Base-by-base conservation (phyloP, 345 rosid species). In the Citrus trifoliata region DNA sequence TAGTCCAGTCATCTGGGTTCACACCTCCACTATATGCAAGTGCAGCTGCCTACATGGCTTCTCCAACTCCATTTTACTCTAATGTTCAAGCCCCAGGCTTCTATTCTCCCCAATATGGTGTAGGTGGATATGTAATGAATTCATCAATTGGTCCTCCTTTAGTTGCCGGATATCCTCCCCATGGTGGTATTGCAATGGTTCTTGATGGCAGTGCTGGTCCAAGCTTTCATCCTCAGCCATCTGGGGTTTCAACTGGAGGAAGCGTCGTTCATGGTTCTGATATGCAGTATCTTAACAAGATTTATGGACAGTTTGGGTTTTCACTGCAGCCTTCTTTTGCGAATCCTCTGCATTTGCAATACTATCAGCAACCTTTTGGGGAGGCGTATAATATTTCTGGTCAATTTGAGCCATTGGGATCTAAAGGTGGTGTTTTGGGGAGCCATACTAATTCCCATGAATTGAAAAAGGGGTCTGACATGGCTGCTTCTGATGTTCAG, bases 1-100 rank as follows among this genome's bases (percentile, higher is more conserved):
- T 85, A 70, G 80, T 87, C 51, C 93, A 90, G 80, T 87, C 90
- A 73, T 85, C 90, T 66, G 90, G 93, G 33, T 85, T 88, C 79
- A 87, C 90, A 3, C 74, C 88, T 67, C 84, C 79, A 24, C 76
- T 81, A 27, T 88, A 86, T 77, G 76, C 87, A 74, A 70, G 86
- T 27, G 77, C 81, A 40, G 73, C 82, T 8, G 81, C 86, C 28
- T 88, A 85, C 78, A 83, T 83, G 81, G 56, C 93, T 70, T 76
- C 85, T 51, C 82, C 86, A 78, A 84, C 70, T 78, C 86, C 85
- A 79, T 74, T 81, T 69, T 90, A 88, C 77, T 70, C 83, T 72
- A 77, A 78, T 80, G 75, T 85, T 70, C 82, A 83, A 74, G 81
- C 71, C 58, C 77, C 89, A 18, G 72, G 84, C 32, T 71, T 80